These are phyloP conservation scores for Lachancea dasiensis DNA, from an alignment of 805 yeast species.

Conservation along the genomic window DNA sequence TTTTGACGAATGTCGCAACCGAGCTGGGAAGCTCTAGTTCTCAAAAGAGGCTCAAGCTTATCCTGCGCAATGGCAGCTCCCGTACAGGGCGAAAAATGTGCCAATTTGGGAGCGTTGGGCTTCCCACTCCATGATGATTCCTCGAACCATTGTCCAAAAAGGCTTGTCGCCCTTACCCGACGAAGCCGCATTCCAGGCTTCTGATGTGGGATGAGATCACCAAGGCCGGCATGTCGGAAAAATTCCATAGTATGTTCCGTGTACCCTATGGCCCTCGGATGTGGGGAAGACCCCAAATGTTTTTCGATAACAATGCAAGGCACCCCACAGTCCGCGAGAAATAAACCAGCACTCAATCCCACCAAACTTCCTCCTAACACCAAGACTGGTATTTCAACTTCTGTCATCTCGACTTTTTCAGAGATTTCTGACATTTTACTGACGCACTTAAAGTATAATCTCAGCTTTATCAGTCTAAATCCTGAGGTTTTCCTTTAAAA, in stretches of 20 bases:
- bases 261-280: constrained; percentile 2
- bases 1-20: neutral
- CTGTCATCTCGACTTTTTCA: neutral
- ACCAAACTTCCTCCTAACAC: constrained; percentile 3
- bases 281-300: constrained; percentile 1
- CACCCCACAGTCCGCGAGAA: neutral
- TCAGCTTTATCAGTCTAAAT: no score
- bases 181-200: neutral
- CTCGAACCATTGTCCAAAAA: neutral
- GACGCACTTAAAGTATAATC: no score
- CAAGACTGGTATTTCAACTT: constrained; percentile 1
- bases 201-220: neutral
- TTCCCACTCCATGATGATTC: constrained; percentile 1
- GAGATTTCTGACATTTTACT: no score
- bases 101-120: neutral
- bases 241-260: constrained; percentile 3
- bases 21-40: neutral
- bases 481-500: no score
- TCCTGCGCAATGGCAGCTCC: constrained; percentile 3
- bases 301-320: neutral
- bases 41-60: neutral
- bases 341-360: neutral
- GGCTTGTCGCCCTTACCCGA: neutral
- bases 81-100: neutral
- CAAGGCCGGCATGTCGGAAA: neutral